Conservation (phyloP, 108 stramenopile genomes). For the Conticribra guillardii region DNA sequence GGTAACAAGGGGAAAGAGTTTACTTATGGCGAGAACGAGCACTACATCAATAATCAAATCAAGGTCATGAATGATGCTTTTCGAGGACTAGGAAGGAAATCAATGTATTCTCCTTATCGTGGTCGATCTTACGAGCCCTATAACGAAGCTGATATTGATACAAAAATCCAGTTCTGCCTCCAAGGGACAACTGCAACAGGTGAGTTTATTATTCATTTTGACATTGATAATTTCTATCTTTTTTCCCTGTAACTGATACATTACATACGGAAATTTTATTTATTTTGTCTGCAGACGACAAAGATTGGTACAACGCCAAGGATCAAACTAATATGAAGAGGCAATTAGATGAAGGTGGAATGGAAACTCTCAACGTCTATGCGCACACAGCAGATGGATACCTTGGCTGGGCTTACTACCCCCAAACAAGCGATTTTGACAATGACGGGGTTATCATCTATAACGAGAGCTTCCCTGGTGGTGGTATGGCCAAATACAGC, state of each 20-base stretch:
- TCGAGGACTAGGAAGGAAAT: slow-evolving; percentile 6
- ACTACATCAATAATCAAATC: slow-evolving; percentile 7
- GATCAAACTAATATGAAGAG: slow-evolving; percentile 7
- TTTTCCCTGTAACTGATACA: too few species aligned
- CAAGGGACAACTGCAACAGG: background rate
- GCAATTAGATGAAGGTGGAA: background rate
- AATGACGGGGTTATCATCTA: slow-evolving; percentile 6
- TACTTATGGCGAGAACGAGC: background rate
- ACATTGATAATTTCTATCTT: too few species aligned
- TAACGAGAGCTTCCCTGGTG: slow-evolving; percentile 2
- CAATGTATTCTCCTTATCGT: background rate
- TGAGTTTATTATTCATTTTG: too few species aligned
- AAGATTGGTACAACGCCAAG: slow-evolving; percentile 7
- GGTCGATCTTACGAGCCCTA: slow-evolving; percentile 3
- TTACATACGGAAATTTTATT: too few species aligned
- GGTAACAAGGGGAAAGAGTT: slow-evolving; percentile 4
- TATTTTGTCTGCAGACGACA: too few species aligned
- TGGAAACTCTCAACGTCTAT: slow-evolving; percentile 31
- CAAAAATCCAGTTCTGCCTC: background rate
- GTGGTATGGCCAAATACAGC: slow-evolving; percentile 14
- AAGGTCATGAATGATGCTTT: slow-evolving; percentile 4
- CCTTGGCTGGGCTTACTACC: slow-evolving; percentile 14
- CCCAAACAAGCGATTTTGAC: background rate
- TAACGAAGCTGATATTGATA: background rate
- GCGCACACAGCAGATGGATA: background rate